Percentiles rank a stretch among this genome's conserved stretches.
phyloP scores from a whole-genome alignment of 352 stramenopile genomes.

The Globisporangium abappressorium region DNA sequence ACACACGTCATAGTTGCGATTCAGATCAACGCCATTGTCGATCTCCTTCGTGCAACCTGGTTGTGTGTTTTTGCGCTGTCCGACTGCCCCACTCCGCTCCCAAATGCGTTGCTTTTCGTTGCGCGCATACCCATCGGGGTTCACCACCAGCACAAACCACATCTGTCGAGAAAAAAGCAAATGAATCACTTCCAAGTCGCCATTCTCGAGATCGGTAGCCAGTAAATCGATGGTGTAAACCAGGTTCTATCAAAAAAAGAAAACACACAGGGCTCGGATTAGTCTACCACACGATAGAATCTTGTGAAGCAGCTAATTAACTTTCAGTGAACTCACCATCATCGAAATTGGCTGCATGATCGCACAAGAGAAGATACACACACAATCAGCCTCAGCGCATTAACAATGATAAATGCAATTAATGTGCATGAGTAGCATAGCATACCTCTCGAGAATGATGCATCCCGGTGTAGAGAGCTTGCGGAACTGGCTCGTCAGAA shows the following conservation, averaged over 20 bases:
- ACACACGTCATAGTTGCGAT: conserved; percentile 85
- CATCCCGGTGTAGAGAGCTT: conserved; percentile 80
- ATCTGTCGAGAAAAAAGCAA: conserved; percentile 68
- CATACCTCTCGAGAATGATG: conserved; percentile 78
- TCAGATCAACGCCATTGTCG: conserved; percentile 73
- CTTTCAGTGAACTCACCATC: conserved; percentile 49
- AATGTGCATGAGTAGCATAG: neutral
- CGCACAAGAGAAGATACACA: neutral
- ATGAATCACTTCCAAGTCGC: conserved; percentile 45
- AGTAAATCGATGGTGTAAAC: conserved; percentile 84
- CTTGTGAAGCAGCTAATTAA: neutral
- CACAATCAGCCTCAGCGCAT: neutral
- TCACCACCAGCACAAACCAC: conserved; percentile 84
- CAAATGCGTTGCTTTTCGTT: conserved; percentile 68
- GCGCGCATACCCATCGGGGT: conserved; percentile 77
- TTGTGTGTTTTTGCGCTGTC: conserved; percentile 71
- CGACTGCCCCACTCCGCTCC: conserved; percentile 30
- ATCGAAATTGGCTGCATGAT: conserved; percentile 72
- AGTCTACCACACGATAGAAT: neutral
- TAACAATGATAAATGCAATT: neutral
- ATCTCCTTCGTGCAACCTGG: conserved; percentile 28
- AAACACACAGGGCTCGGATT: neutral
- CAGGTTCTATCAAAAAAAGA: conserved; percentile 43
- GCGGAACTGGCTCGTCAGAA: conserved; percentile 22
- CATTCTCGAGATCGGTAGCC: conserved; percentile 51